Base-by-base conservation (phyloP, 2,329 filamentous ascomycete species). In the Trichophyton schoenleinii region DNA sequence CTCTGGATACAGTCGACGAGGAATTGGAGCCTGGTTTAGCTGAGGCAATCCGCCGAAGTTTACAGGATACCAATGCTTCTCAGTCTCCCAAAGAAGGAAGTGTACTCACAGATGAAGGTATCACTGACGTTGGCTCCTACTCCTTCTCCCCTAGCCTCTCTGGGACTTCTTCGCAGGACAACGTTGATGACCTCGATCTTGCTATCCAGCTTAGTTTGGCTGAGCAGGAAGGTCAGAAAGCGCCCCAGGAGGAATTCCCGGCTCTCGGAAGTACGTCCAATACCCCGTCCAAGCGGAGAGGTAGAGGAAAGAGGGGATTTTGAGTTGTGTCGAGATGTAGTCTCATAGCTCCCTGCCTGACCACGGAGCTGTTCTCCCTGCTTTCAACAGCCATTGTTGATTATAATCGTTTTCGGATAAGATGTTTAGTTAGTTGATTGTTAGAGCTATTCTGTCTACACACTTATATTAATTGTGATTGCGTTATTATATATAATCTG, bases 161-260 rank as follows among this genome's bases (percentile, higher is more conserved):
- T 1, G 59, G 61, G 4, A 64, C 68, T 61, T 66, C 71, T 18
- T 72, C 71, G 64, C 71, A 75, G 69, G 66, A 73, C 44, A 81
- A 83, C 67, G 72, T 81, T 64, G 77, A 79, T 52, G 83, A 86
- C 70, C 68, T 87, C 36, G 81, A 85, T 63, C 82, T 83, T 68
- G 83, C 83, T 0, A 72, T 86, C 64, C 82, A 83, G 69, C 69
- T 86, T 28, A 86, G 84, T 69, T 73, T 86, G 58, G 83, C 78
- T 0, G 83, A 86, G 67, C 79, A 83, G 66, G 74, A 80, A 42
- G 34, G 22, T n/a, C 53, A 36, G 20, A 15, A 1, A 6, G 46
- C 58, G 13, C 22, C 48, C 4, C 63, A 64, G 53, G 70, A 72
- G n/a, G 71, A 73, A 38, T 74, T 72, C 15, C 73, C 72, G 4